Evolutionary conservation across 805 yeast species (phyloP).

Genomic region (Hanseniaspora pseudoguilliermondii): DNA sequence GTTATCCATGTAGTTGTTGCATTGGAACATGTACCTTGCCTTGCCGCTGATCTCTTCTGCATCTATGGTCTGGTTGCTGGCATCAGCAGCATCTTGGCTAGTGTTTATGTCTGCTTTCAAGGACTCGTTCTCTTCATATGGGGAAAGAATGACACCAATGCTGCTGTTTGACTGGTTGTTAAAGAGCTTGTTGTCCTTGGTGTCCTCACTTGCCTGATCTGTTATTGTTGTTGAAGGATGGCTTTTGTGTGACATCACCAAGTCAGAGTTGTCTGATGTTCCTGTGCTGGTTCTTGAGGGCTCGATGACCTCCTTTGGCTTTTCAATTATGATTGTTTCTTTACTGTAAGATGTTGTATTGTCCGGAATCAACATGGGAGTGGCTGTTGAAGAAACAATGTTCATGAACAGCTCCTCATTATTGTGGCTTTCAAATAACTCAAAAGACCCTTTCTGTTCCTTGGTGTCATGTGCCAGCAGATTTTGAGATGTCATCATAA

Average conservation of each 20-base stretch:
- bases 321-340: background rate
- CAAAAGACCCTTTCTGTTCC: background rate
- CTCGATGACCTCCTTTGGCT: background rate
- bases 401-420: background rate
- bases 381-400: background rate
- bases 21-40: constrained; percentile 6
- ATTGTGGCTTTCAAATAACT: background rate
- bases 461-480: background rate
- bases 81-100: background rate
- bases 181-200: background rate
- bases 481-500: constrained; percentile 7
- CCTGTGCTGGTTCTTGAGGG: constrained; percentile 3
- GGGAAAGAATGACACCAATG: background rate
- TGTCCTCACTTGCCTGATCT: background rate
- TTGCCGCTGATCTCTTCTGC: background rate
- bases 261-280: constrained; percentile 1
- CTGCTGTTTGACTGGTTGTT: background rate
- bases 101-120: background rate
- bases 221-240: constrained; percentile 9
- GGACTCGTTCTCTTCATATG: background rate
- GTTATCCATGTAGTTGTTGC: background rate
- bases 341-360: background rate
- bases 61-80: background rate
- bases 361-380: constrained; percentile 1
- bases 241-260: constrained; percentile 11